A percentile compares a stretch with the other conserved stretches of the same genome.
Evolutionary conservation across 2,329 filamentous ascomycete genomes (phyloP).

Genomic region (Sclerotinia minor): DNA sequence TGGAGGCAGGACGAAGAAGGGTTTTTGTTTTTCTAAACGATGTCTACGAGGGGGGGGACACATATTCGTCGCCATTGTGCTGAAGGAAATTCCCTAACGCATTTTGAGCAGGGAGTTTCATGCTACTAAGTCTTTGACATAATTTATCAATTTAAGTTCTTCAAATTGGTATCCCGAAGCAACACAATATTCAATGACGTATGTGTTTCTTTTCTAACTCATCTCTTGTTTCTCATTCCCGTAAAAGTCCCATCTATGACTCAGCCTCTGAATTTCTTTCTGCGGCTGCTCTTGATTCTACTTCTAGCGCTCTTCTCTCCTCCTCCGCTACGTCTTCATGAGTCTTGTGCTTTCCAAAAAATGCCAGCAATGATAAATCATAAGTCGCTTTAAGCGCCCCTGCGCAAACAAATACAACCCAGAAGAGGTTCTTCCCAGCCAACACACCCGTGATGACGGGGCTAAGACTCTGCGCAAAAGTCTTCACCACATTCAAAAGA

Average conservation of each 20-base stretch:
- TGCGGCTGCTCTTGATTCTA: constrained; percentile 30
- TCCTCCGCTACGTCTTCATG: constrained; percentile 36
- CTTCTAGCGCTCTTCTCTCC: constrained; percentile 27
- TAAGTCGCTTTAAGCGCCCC: constrained; percentile 62
- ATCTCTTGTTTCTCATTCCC: neutral
- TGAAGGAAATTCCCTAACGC: neutral
- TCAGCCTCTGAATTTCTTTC: constrained; percentile 30
- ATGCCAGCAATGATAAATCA: constrained; percentile 57
- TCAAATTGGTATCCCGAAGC: neutral
- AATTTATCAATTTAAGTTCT: neutral
- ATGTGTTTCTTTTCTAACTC: neutral
- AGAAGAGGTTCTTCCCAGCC: constrained; percentile 56
- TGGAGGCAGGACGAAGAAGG: neutral
- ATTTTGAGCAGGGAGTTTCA: neutral
- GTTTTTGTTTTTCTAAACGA: neutral
- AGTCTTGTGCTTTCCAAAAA: constrained; percentile 46
- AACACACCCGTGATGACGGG: constrained; percentile 65
- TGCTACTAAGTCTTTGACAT: neutral
- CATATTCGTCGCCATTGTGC: neutral
- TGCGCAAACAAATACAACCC: constrained; percentile 63
- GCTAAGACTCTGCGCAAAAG: constrained; percentile 60
- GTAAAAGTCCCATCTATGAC: neutral
- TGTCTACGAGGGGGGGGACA: neutral
- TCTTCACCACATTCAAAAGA: constrained; percentile 68
- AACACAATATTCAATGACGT: neutral